A percentile compares a stretch with the other conserved stretches of the same genome.
Conservation (phyloP, 306 rosid genomes). For the Cicer judaicum region DNA sequence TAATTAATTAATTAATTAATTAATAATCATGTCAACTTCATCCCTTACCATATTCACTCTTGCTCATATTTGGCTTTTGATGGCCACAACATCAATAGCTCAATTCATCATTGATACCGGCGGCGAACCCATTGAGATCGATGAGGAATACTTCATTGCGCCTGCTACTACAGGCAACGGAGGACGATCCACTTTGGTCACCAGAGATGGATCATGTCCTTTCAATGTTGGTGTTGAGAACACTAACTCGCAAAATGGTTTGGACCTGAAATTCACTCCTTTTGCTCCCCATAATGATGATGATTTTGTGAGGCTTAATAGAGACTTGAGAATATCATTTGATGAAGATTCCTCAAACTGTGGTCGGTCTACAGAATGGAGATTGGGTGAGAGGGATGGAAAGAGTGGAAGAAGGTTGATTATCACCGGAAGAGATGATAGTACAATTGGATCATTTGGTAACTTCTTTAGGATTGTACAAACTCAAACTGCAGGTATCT, state of each 20-base stretch:
- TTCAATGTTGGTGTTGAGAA: slow-evolving; percentile 51
- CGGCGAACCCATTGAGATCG: slow-evolving; percentile 47
- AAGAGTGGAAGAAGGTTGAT: slow-evolving; percentile 42
- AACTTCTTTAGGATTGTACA: slow-evolving; percentile 48
- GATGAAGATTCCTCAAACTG: slow-evolving; percentile 25
- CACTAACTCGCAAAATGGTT: background rate
- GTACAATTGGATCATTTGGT: background rate
- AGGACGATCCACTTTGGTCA: slow-evolving; percentile 58
- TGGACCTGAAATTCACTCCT: slow-evolving; percentile 50
- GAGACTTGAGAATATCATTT: slow-evolving; percentile 50
- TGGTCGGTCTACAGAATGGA: slow-evolving; percentile 46
- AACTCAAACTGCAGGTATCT: background rate
- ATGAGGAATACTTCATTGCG: slow-evolving; percentile 57
- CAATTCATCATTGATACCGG: slow-evolving; percentile 53
- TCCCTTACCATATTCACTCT: background rate
- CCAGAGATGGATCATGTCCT: slow-evolving; percentile 51
- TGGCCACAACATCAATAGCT: slow-evolving; percentile 43
- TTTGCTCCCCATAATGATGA: background rate
- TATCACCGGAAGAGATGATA: slow-evolving; percentile 14
- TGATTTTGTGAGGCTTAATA: background rate
- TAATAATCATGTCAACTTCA: background rate
- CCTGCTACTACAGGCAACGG: slow-evolving; percentile 63
- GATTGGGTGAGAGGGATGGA: slow-evolving; percentile 34
- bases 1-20: background rate
- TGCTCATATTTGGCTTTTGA: slow-evolving; percentile 35